Percentiles rank a stretch among this genome's conserved stretches.
These are phyloP conservation scores for Musa beccarii DNA, from an alignment of 176 grass and related monocot genomes.

Conservation along the genomic window DNA sequence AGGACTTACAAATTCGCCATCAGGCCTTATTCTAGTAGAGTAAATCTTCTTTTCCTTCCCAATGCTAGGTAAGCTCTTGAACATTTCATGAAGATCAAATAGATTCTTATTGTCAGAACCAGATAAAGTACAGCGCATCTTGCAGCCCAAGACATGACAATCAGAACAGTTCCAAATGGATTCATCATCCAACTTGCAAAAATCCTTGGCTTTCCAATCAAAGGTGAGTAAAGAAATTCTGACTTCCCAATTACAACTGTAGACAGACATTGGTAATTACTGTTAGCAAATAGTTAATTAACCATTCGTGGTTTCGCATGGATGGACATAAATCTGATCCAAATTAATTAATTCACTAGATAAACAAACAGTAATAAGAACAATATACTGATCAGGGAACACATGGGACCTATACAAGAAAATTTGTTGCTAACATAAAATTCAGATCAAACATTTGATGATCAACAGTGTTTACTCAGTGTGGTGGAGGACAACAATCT, in stretches of 20 bases:
- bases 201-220: conserved; percentile 31
- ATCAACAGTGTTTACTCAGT: too few species aligned
- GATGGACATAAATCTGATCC: neutral
- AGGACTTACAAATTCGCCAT: conserved; percentile 15
- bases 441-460: neutral
- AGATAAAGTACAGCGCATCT: conserved; percentile 42
- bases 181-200: conserved; percentile 34
- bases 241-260: conserved; percentile 77
- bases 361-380: neutral
- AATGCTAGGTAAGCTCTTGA: conserved; percentile 69
- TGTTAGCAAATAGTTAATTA: neutral
- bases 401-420: too few species aligned
- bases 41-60: conserved; percentile 41
- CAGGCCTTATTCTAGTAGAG: conserved; percentile 44
- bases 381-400: neutral
- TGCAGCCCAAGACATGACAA: conserved; percentile 62
- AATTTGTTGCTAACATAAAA: neutral
- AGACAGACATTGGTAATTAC: neutral
- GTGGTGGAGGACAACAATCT: neutral
- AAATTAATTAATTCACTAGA: neutral
- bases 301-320: neutral
- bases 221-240: conserved; percentile 64
- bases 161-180: conserved; percentile 63
- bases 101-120: conserved; percentile 32
- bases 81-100: conserved; percentile 91